A percentile compares a stretch with the other conserved stretches of the same genome.
Evolutionary conservation across 495 filamentous ascomycete genomes (phyloP).

Genomic region (Podospora pseudoanserina): DNA sequence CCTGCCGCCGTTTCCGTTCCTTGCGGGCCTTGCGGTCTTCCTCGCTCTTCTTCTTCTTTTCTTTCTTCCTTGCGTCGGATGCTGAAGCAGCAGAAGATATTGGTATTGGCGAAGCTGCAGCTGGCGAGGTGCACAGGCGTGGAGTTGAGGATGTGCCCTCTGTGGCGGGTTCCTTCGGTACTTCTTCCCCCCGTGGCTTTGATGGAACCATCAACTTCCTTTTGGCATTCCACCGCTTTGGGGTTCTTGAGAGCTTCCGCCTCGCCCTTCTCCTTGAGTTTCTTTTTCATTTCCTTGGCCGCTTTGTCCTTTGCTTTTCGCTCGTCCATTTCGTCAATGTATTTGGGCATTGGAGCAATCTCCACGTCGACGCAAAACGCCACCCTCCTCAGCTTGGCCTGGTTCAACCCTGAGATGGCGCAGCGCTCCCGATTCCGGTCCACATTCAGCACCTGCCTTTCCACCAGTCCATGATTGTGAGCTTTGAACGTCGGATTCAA

Average conservation of each 20-base stretch:
- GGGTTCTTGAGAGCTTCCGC: constrained; percentile 64
- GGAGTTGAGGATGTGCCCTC: constrained; percentile 6
- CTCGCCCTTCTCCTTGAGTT: constrained; percentile 63
- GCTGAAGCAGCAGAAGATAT: constrained; percentile 17
- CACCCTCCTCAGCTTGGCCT: constrained; percentile 76
- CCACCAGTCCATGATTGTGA: constrained; percentile 59
- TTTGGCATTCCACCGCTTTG: constrained; percentile 32
- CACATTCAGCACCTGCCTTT: constrained; percentile 79
- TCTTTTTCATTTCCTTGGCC: constrained; percentile 60
- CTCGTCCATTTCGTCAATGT: constrained; percentile 40
- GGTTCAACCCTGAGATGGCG: constrained; percentile 71
- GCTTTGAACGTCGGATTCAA: constrained; percentile 35
- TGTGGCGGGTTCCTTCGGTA: constrained; percentile 34
- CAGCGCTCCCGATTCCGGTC: constrained; percentile 77
- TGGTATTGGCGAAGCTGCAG: constrained; percentile 5
- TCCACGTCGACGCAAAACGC: constrained; percentile 97
- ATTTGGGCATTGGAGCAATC: constrained; percentile 66
- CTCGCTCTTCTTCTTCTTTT: constrained; percentile 89
- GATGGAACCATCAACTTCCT: constrained; percentile 6
- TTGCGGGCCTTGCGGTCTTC: constrained; percentile 82
- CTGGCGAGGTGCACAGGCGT: background rate
- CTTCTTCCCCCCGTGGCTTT: constrained; percentile 42
- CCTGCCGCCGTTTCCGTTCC: constrained; percentile 72
- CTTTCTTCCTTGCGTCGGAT: constrained; percentile 58
- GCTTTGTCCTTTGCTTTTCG: constrained; percentile 37